Conservation (phyloP, 225 moss, liverwort and hornwort genomes). For the Marchantia polymorpha region DNA sequence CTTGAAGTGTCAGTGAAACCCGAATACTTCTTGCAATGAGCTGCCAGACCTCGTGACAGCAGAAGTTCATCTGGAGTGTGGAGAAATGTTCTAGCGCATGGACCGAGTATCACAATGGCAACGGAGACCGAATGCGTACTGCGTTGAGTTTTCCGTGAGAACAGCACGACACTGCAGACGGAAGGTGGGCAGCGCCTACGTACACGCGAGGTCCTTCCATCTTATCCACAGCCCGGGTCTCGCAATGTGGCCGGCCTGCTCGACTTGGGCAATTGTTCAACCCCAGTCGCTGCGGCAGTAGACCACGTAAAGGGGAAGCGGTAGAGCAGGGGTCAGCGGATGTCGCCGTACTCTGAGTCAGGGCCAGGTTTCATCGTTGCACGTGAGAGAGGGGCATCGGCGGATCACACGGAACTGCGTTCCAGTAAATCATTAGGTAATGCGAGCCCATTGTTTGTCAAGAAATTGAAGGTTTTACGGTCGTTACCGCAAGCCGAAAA, state of each 20-base stretch:
- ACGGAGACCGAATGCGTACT: too few relatives aligned
- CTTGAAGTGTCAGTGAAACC: too few relatives aligned
- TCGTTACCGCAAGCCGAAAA: not conserved
- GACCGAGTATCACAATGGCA: too few relatives aligned
- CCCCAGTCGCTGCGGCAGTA: not conserved
- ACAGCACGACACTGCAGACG: too few relatives aligned
- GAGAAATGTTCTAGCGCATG: too few relatives aligned
- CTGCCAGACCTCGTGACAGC: too few relatives aligned
- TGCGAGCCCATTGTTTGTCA: not conserved
- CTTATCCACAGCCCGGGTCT: not conserved
- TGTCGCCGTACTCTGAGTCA: not conserved
- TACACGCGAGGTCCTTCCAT: not conserved
- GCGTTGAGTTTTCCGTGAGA: too few relatives aligned
- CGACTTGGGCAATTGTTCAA: not conserved
- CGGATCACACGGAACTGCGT: not conserved
- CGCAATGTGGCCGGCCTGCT: not conserved
- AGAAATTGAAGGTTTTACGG: not conserved
- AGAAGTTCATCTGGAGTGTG: too few relatives aligned
- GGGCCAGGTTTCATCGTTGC: not conserved
- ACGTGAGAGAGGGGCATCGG: slow-evolving; percentile 10
- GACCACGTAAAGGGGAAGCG: not conserved
- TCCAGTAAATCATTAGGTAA: slow-evolving; percentile 2
- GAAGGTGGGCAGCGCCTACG: not conserved
- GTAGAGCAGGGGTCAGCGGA: not conserved
- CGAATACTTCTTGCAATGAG: too few relatives aligned